Base-by-base conservation (phyloP, 139 green algal genomes). In the Auxenochlorella protothecoides region DNA sequence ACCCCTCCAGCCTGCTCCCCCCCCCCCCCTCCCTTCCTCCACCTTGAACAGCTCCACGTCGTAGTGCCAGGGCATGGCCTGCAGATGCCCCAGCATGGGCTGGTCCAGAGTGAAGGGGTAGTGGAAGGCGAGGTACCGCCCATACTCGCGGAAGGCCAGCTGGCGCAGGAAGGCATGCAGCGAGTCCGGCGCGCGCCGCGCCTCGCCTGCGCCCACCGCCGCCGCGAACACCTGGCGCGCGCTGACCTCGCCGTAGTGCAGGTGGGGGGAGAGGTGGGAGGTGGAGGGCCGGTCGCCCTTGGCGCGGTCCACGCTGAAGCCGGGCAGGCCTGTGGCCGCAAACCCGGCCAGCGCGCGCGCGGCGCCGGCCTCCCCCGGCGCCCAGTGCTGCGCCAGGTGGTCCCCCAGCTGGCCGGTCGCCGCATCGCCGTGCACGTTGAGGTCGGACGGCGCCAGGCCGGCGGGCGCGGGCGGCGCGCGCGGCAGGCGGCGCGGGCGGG, bases 41-140 rank as follows among this genome's bases (percentile, higher is more conserved):
- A 96, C 82, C 83, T 91, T 92, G 84, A 93, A 93, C 9, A 82
- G 76, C 15, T 59, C 52, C 77, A 96, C 86, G 86, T 97, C 89
- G 55, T 90, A 85, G 53, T 79, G 70, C 92, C 92, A 97, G 27
- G 92, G 92, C 63, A 88, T 87, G 10, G 85, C 88, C 12, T 86
- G 80, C 71, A 97, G 82, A 72, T 97, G 91, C 66, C 87, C 86
- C 79, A 97, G 86, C 80, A 97, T 80, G 7, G 91, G 87, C 61
- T 92, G 80, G 79, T 97, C 89, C 72, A 93, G 90, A 55, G 93
- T 94, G 86, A 97, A 97, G 63, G 92, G 92, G 86, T 94, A 97
- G 85, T 97, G 91, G 85, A 96, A 97, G 60, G 84, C 86, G 55
- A 97, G 85, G 85, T 97, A 97, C 74, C 89, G 84, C 44, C 66